phyloP scores from a whole-genome alignment of 306 rosid species.

The Sechiopsis laciniata region DNA sequence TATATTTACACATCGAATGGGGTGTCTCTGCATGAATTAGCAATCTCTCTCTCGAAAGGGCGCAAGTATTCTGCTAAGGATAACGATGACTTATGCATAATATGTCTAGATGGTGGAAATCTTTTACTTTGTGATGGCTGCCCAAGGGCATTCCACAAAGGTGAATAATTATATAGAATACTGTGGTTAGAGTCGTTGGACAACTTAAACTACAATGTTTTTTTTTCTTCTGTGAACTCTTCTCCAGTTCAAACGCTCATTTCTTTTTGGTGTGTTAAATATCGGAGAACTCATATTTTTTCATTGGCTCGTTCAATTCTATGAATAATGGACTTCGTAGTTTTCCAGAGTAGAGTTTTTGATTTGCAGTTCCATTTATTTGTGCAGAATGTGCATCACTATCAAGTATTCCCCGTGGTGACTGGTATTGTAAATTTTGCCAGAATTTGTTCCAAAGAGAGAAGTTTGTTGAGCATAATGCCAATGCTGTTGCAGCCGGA shows the following conservation, averaged over 20 bases:
- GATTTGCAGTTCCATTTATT: constrained; percentile 27
- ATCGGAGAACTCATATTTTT: neutral
- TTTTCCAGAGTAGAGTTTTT: constrained; percentile 15
- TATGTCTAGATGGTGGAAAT: constrained; percentile 94
- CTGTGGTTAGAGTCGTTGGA: neutral
- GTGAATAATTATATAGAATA: constrained; percentile 35
- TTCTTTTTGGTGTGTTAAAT: neutral
- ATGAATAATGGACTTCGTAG: constrained; percentile 1
- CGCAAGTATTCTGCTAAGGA: constrained; percentile 71
- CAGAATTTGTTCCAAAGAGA: constrained; percentile 68
- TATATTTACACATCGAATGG: constrained; percentile 93
- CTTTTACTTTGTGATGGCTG: constrained; percentile 95
- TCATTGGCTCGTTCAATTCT: neutral
- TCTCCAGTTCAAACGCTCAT: neutral
- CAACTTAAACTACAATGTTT: neutral
- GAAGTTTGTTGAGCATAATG: constrained; percentile 52
- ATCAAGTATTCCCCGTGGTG: constrained; percentile 64
- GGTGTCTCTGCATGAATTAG: constrained; percentile 88
- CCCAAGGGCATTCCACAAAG: constrained; percentile 97
- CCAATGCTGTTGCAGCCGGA: constrained; percentile 88
- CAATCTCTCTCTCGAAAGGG: constrained; percentile 78
- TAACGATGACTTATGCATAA: constrained; percentile 85
- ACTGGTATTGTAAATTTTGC: constrained; percentile 88
- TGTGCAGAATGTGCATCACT: constrained; percentile 85
- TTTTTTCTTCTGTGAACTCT: neutral